Percentiles rank a stretch among this genome's conserved stretches.
These are phyloP conservation scores for Saccharomycopsis oosterbeekiorum DNA, from an alignment of 805 yeast species.

Conservation along the genomic window DNA sequence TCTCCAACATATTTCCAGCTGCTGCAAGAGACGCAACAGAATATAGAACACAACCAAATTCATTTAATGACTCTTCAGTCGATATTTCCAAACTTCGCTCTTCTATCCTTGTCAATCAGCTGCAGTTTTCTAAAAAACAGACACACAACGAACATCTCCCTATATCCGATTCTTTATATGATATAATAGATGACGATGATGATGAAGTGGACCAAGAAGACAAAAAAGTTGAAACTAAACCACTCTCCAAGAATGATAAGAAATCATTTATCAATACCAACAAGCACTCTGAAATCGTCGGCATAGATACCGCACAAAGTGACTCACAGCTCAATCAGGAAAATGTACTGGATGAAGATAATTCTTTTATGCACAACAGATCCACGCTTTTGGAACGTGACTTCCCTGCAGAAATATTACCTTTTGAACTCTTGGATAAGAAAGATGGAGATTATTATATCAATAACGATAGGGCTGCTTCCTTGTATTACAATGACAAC, in stretches of 20 bases:
- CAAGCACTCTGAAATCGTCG: not conserved
- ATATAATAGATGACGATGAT: not conserved
- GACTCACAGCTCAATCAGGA: not conserved
- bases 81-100: not conserved
- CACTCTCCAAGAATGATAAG: no score
- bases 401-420: slow-evolving; percentile 19
- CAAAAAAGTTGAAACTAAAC: not conserved
- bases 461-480: slow-evolving; percentile 3
- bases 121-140: not conserved
- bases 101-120: not conserved
- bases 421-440: slow-evolving; percentile 17
- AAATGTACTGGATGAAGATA: not conserved
- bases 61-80: slow-evolving; percentile 14
- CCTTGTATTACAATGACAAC: slow-evolving; percentile 1
- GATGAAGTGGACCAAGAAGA: not conserved
- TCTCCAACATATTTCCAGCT: not conserved
- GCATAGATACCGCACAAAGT: not conserved
- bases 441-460: slow-evolving; percentile 15
- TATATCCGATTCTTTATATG: not conserved
- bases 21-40: not conserved
- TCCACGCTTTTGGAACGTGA: slow-evolving; percentile 18
- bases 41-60: slow-evolving; percentile 17
- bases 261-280: not conserved
- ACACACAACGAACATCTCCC: not conserved
- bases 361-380: not conserved